Evolutionary conservation across 2,329 filamentous ascomycete genomes (phyloP).

Genomic region (Botrytis squamosa): DNA sequence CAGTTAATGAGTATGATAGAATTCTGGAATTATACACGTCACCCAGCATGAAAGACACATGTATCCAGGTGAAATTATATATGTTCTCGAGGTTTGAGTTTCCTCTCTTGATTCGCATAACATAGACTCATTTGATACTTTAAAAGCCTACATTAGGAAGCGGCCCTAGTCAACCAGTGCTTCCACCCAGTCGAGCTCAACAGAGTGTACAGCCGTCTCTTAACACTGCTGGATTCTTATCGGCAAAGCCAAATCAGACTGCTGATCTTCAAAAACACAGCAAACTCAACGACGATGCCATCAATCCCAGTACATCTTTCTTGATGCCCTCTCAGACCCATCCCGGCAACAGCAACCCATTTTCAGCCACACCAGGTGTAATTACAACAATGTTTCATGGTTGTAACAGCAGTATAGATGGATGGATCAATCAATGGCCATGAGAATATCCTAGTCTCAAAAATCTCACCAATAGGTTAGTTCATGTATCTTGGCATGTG

Average conservation of each 20-base stretch:
- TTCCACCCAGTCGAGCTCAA: background rate
- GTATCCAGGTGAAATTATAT: accelerated
- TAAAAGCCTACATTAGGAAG: background rate
- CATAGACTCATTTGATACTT: background rate
- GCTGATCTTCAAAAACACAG: background rate
- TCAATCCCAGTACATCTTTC: background rate
- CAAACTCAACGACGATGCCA: background rate
- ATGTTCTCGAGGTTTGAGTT: background rate
- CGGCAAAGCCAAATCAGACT: no score
- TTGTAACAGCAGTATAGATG: background rate
- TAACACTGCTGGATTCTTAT: background rate
- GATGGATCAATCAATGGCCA: background rate
- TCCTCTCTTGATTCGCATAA: background rate
- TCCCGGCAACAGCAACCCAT: background rate
- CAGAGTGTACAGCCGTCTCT: background rate
- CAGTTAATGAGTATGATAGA: background rate
- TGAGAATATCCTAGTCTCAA: background rate
- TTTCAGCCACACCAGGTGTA: background rate
- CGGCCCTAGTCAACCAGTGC: background rate
- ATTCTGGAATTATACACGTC: background rate
- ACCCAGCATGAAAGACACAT: accelerated
- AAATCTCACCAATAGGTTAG: background rate
- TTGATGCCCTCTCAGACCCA: background rate
- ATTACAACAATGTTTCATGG: background rate
- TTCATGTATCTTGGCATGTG: background rate